These are phyloP conservation scores for Myriosclerotinia duriaeana DNA, from an alignment of 2,329 filamentous ascomycete species.

Conservation along the genomic window DNA sequence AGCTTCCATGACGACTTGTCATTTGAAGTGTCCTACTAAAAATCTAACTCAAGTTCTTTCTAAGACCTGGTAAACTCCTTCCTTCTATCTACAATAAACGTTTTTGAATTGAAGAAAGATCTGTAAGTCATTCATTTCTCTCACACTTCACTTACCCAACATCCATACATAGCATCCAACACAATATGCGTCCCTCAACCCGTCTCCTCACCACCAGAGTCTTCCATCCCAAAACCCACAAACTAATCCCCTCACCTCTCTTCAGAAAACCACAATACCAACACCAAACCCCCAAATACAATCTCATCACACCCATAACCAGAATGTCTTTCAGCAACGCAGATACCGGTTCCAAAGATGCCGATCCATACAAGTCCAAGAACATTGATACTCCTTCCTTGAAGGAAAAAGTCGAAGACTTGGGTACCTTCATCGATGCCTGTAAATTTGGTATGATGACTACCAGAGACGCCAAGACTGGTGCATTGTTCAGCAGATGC, in stretches of 20 bases:
- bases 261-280: neutral
- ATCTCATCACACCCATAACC: neutral
- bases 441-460: conserved; percentile 91
- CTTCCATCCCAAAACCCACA: neutral
- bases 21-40: neutral
- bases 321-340: conserved; percentile 55
- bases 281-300: neutral
- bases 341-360: conserved; percentile 59
- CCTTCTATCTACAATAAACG: neutral
- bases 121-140: neutral
- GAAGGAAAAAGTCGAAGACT: conserved; percentile 73
- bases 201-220: neutral
- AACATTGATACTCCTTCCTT: conserved; percentile 63
- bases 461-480: conserved; percentile 64
- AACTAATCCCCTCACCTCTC: conserved; percentile 1
- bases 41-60: neutral
- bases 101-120: neutral
- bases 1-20: neutral
- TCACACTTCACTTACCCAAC: neutral
- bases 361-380: conserved; percentile 74
- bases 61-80: neutral
- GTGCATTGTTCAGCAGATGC: conserved; percentile 73
- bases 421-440: conserved; percentile 66
- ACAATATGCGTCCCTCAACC: neutral
- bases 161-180: neutral